These are phyloP conservation scores for Cenchrus fungigraminus DNA, from an alignment of 176 grass and related monocot species.

Conservation along the genomic window DNA sequence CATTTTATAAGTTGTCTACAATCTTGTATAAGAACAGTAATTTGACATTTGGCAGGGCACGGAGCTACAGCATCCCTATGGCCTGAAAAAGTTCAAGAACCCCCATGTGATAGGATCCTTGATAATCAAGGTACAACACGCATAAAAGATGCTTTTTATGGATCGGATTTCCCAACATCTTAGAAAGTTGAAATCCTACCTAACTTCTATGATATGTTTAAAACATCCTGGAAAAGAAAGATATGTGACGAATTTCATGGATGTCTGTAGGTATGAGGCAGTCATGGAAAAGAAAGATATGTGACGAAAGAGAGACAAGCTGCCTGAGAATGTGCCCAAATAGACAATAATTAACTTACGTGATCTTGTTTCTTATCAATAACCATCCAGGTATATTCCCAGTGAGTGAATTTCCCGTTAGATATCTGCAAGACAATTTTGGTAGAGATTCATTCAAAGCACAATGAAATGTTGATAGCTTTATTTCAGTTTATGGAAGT, in stretches of 20 bases:
- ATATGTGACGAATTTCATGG: neutral
- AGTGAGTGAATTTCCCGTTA: constrained; percentile 79
- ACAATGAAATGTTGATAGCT: constrained; percentile 12
- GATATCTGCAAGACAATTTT: constrained; percentile 62
- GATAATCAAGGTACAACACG: no score
- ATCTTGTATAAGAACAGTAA: neutral
- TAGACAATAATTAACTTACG: constrained; percentile 53
- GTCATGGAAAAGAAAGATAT: neutral
- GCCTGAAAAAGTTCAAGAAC: no score
- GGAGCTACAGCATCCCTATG: no score
- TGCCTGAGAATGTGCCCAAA: constrained; percentile 6
- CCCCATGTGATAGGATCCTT: no score
- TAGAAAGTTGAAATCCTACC: constrained; percentile 12
- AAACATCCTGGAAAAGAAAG: neutral
- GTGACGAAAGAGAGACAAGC: neutral
- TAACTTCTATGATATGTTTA: neutral
- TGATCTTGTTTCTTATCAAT: constrained; percentile 64
- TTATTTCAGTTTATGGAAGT: constrained; percentile 23
- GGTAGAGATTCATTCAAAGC: constrained; percentile 16
- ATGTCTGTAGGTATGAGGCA: constrained; percentile 13
- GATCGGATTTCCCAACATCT: neutral
- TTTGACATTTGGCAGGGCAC: neutral
- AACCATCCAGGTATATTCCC: constrained; percentile 82
- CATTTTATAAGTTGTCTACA: constrained; percentile 12
- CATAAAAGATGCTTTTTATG: no score